Evolutionary conservation across 163 green algal species (phyloP).

Genomic region (Chloromonas sp.): DNA sequence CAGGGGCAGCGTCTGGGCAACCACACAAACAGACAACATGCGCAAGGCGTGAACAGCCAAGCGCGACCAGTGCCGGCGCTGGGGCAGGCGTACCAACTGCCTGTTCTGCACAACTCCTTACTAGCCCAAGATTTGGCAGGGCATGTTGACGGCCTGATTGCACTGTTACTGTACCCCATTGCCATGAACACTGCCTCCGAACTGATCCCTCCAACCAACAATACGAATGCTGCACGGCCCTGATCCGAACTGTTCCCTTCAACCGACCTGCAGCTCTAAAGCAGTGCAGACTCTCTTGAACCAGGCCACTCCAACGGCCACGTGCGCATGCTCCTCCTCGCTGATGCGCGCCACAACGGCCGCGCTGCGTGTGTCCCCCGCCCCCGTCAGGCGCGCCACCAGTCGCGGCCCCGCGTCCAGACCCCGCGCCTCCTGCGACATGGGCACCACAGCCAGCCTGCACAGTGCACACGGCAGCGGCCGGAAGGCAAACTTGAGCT

Average conservation of each 20-base stretch:
- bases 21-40: neutral
- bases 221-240: no score
- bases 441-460: constrained; percentile 82
- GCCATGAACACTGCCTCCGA: neutral
- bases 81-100: neutral
- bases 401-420: constrained; percentile 73
- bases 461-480: neutral
- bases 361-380: constrained; percentile 67
- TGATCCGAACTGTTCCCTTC: neutral
- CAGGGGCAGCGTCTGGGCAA: neutral
- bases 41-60: no score
- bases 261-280: constrained; percentile 9
- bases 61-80: no score
- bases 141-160: constrained; percentile 18
- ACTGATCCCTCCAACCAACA: no score
- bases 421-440: constrained; percentile 68
- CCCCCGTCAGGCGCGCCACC: constrained; percentile 55
- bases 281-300: constrained; percentile 19
- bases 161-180: neutral
- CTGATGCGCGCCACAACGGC: constrained; percentile 66
- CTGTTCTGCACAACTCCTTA: constrained; percentile 9
- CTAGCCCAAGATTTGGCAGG: constrained; percentile 46
- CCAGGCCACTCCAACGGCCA: constrained; percentile 34
- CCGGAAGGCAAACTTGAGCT: neutral
- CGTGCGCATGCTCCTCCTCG: constrained; percentile 20